Percentiles rank a stretch among this genome's conserved stretches.
These are phyloP conservation scores for Avicennia marina DNA, from an alignment of 257 asterid species.

Conservation along the genomic window DNA sequence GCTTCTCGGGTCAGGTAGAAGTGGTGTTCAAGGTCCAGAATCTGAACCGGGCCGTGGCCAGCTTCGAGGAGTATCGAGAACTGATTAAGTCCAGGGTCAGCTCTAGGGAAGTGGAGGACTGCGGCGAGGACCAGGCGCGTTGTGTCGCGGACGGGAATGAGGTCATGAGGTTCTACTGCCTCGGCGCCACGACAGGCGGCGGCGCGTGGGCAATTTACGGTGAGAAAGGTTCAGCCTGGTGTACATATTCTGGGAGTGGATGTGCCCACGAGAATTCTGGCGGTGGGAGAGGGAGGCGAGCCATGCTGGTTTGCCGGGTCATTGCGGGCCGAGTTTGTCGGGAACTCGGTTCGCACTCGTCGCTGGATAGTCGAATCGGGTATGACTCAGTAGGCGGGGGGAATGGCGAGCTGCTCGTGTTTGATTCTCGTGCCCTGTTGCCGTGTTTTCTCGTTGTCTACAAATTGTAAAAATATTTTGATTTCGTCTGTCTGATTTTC, in stretches of 20 bases:
- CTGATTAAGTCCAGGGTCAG: conserved; percentile 43
- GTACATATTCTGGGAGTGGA: conserved; percentile 74
- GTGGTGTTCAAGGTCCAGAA: conserved; percentile 90
- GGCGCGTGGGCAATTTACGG: conserved; percentile 71
- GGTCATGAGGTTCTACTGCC: conserved; percentile 77
- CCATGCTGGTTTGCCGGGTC: conserved; percentile 92
- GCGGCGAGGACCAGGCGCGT: conserved; percentile 59
- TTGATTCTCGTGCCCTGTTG: conserved; percentile 78
- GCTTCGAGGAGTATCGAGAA: conserved; percentile 90
- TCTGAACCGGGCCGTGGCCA: conserved; percentile 52
- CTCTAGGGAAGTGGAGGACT: conserved; percentile 40
- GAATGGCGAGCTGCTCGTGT: conserved; percentile 62
- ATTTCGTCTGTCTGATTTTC: too few species aligned
- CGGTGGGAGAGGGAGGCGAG: conserved; percentile 76
- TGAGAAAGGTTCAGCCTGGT: conserved; percentile 48
- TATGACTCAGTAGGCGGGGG: too few species aligned
- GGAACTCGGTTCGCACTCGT: conserved; percentile 38
- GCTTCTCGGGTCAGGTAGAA: conserved; percentile 69
- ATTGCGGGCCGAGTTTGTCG: conserved; percentile 73
- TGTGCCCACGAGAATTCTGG: conserved; percentile 76
- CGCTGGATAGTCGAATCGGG: too few species aligned
- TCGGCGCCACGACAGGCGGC: conserved; percentile 54
- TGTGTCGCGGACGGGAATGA: conserved; percentile 95
- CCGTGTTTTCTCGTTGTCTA: conserved; percentile 89
- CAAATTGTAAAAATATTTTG: too few species aligned